Percentiles rank a stretch among this genome's conserved stretches.
These are phyloP conservation scores for Dovyalis caffra DNA, from an alignment of 345 rosid species.

Conservation along the genomic window DNA sequence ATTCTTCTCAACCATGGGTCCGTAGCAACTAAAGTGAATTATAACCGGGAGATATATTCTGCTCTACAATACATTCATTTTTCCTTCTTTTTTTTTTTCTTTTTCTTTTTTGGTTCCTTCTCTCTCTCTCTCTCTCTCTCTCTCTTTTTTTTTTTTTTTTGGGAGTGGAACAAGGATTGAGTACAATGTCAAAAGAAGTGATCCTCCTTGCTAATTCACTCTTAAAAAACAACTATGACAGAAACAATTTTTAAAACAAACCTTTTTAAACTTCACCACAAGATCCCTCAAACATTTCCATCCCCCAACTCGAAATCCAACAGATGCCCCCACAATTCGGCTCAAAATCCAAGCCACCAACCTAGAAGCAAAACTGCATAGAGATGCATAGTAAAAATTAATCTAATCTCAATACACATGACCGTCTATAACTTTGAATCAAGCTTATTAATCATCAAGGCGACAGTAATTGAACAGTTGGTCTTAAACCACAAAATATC, in stretches of 20 bases:
- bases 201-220: not conserved
- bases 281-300: slow-evolving; percentile 92
- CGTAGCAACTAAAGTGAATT: not conserved
- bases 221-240: slow-evolving; percentile 14
- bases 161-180: too few species aligned
- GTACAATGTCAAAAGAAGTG: not conserved
- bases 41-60: not conserved
- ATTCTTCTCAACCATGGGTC: not conserved
- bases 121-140: too few species aligned
- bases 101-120: too few species aligned
- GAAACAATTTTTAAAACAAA: slow-evolving; percentile 18
- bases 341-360: slow-evolving; percentile 81
- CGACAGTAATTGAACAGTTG: too few species aligned
- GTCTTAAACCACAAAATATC: too few species aligned
- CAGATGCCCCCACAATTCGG: slow-evolving; percentile 69
- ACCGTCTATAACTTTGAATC: too few species aligned
- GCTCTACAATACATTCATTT: not conserved
- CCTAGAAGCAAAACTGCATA: slow-evolving; percentile 65
- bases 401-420: too few species aligned
- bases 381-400: slow-evolving; percentile 6
- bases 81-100: too few species aligned
- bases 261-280: slow-evolving; percentile 85
- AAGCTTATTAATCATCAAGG: too few species aligned
- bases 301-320: slow-evolving; percentile 79
- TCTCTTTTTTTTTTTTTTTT: too few species aligned